Evolutionary conservation across 2,329 filamentous ascomycete genomes (phyloP), one percentile per base, ranked within the genome.

Genomic region (Aspergillus cejpii): DNA sequence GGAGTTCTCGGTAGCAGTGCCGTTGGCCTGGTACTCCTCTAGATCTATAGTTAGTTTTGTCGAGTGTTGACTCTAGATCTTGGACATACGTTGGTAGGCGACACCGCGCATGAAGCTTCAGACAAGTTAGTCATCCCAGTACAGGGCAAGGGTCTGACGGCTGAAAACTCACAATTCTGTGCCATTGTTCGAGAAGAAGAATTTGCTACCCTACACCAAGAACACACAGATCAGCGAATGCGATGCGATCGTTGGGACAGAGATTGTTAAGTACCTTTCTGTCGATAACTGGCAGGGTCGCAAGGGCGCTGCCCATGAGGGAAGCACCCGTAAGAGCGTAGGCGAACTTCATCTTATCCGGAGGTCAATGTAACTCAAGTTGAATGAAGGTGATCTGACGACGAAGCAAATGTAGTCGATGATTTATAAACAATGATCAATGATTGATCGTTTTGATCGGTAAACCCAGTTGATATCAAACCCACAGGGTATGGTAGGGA

Each of bases 181-280:
- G 59, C 83, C 83, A 67, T 84, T 85, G 67, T 83, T 85, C 68
- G 86, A 78, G 75, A 85, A 90, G 77, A 94, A 96, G 77, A 96
- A 91, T 71, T 92, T 90, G 64, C 79, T 79, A 57, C 87, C 83
- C 79, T 84, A 61, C 15, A 10, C 24, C 17, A 23, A 5, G 8
- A 44, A 41, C 36, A 47, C 11, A 43, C 17, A 11, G 24, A 23
- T 43, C 17, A 34, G 34, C 10, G 15, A 41, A 20, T 34, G n/a
- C 40, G 6, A 23, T 17, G 28, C 34, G 23, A 39, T 39, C 37
- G 49, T 52, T 20, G 6, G 19, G 26, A 1, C 26, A 10, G 10
- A 23, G 41, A 12, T 15, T 24, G n/a, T 15, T 1, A 24, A 17
- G 36, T 68, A 83, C 82, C 78, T 90, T 90, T 75, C 75, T 72